Base-by-base conservation (phyloP, 2,329 filamentous ascomycete species). In the Truncatella angustata region DNA sequence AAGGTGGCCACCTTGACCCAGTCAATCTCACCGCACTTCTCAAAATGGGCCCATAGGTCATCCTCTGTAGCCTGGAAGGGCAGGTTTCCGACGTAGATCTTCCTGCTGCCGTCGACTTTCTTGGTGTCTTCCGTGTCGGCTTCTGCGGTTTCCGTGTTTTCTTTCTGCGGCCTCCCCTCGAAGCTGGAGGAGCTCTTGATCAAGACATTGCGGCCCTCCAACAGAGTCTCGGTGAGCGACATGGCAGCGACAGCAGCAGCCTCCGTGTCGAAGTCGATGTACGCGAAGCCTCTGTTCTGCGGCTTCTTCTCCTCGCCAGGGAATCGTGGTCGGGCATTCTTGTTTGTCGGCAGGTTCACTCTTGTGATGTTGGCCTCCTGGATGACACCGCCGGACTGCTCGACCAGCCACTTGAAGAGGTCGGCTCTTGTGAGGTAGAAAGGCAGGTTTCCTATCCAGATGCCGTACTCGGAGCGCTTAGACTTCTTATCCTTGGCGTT, bases 361-460 rank as follows among this genome's bases (percentile, higher is more conserved):
- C 94, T 82, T 1, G 91, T 96, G 59, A 99, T 94, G 56, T 85
- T 81, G 45, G 84, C 81, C 51, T 84, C 79, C 26, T 80, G 73
- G 56, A 91, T 84, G 51, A 78, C 74, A 54, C 84, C 86, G 45
- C 85, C 85, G 5, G 85, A 85, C 66, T 85, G 83, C 34, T 85
- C 81, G 30, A 87, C 80, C n/a, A 99, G 74, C 80, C 96, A 97
- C 55, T 80, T 81, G 63, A 87, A 85, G 45, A 99, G 74, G 56
- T 91, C 85, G 11, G 82, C 75, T 54, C 87, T 85, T 40, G 88
- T 94, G 36, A 87, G 77, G 43, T 82, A 84, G 77, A 93, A 99
- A n/a, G 88, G 84, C 56, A 99, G 73, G 71, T 99, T 99, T 62
- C 95, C 94, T 61, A 99, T 90, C 94, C 94, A 99, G 59, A 99